Evolutionary conservation across 371 early-diverging fungal genomes (phyloP).

Genomic region (Mucor saturninus): DNA sequence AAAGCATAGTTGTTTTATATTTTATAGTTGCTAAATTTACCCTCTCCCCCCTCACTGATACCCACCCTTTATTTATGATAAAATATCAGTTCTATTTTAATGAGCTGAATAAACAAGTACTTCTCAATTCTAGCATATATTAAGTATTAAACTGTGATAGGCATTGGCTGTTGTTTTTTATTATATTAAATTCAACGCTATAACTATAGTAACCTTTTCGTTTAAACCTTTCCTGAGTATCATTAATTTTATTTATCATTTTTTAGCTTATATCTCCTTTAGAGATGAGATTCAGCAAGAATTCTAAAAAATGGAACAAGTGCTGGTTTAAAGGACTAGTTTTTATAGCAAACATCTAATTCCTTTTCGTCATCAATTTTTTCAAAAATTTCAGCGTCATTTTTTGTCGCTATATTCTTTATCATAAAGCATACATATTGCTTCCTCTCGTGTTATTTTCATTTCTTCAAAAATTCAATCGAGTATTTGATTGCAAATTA

Average conservation of each 20-base stretch:
- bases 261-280: constrained; percentile 12
- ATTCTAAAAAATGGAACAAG: constrained; percentile 17
- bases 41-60: neutral
- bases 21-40: neutral
- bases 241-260: constrained; percentile 5
- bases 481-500: constrained; percentile 3
- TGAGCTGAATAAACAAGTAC: constrained; percentile 11
- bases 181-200: constrained; percentile 1
- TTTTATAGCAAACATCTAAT: constrained; percentile 15
- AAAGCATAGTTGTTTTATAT: constrained; percentile 7
- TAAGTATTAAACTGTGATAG: constrained; percentile 8
- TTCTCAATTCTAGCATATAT: constrained; percentile 16
- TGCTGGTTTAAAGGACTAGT: constrained; percentile 12
- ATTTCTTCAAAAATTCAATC: constrained; percentile 9
- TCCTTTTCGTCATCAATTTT: constrained; percentile 15
- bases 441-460: constrained; percentile 15
- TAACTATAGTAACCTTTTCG: neutral
- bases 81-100: constrained; percentile 9
- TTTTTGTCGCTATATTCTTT: constrained; percentile 13
- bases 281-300: constrained; percentile 7
- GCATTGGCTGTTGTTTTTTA: constrained; percentile 4
- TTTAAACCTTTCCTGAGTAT: constrained; percentile 3
- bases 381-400: constrained; percentile 10
- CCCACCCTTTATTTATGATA: constrained; percentile 1
- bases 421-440: constrained; percentile 11